Base-by-base conservation (phyloP, 768 basidiomycete genomes). In the Rickenella mellea region DNA sequence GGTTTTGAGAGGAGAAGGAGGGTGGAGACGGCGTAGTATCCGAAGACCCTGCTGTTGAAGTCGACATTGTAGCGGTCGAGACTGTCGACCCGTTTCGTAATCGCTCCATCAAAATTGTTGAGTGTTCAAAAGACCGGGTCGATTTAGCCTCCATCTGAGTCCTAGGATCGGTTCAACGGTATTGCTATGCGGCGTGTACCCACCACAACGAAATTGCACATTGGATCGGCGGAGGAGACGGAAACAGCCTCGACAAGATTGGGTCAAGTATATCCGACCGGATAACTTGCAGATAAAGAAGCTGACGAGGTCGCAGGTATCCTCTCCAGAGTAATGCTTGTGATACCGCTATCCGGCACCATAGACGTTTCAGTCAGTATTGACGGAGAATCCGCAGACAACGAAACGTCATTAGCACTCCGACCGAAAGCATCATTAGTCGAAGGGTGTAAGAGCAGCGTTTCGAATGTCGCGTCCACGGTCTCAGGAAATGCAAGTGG, bases 381-480 rank as follows among this genome's bases (percentile, higher is more conserved):
- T 2, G 45, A 43, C 11, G 48, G 28, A 7, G 48, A 37, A n/a
- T 43, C 41, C 6, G 64, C 49, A 26, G 58, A 28, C 8, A 45
- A 43, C 2, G 51, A 40, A 25, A 65, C 6, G 64, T 60, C 21
- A 64, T 50, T 40, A 57, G 56, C 29, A 54, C 54, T 3, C 59
- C 45, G 43, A 24, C 47, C 49, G 1, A 54, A 51, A 12, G 53
- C 52, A 45, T 46, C 46, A 14, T 46, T 45, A 7, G 56, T 54
- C 17, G 53, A 40, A 26, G 85, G 82, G 22, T 80, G 66, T 53
- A 87, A 63, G 55, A 82, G 68, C 0, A 84, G 85, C 0, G 84
- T 84, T 44, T 88, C 86, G 44, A 78, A 80, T 0, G 83, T 86
- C 0, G 53, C 62, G 48, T 88, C 86, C 7, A 51, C 55, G 4